Base-by-base conservation (phyloP, 192 early-diverging fungal genomes). In the Coemansia furcata region DNA sequence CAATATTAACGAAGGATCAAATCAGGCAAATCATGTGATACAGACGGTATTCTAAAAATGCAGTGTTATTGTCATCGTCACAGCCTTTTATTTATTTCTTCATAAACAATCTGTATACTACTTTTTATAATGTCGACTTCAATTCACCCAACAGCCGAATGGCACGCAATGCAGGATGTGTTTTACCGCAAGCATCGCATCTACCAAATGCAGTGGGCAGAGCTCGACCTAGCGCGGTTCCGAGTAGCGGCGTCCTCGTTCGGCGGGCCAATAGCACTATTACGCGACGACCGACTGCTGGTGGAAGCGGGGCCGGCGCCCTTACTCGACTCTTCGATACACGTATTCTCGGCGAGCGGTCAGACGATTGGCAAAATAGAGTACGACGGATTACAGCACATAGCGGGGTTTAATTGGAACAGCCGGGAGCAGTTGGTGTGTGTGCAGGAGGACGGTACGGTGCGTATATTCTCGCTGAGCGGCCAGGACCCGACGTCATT, bases 401-500 rank as follows among this genome's bases (percentile, higher is more conserved):
- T 99, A 62, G 88, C 98, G n/a, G 87, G 85, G 2, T 89, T 99
- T 85, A 91, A 91, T 65, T 99, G 98, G 98, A 94, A 92, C 36
- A 87, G 86, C 33, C 85, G 84, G 11, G 96, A 98, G 62, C 84
- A 93, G 61, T 84, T 99, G 21, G 84, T 96, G 12, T 94, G 92
- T 39, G 94, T 96, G 9, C 79, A 93, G 66, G 92, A 95, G 62
- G 89, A 93, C 72, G 97, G 94, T 40, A 85, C 69, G 21, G 91
- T 98, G 30, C 74, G 90, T 1, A 72, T 96, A 66, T 94, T 93
- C 61, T 88, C 90, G 63, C 83, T 98, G 32, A 84, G 91, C 65
- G 98, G 95, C 2, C 88, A 92, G 61, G 87, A 87, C 62, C 87
- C 71, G 2, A 32, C 40, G 1, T 69, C 70, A 26, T 83, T 78